Conservation (phyloP, 1,139 yeast genomes). For the Taiozyma sp. region DNA sequence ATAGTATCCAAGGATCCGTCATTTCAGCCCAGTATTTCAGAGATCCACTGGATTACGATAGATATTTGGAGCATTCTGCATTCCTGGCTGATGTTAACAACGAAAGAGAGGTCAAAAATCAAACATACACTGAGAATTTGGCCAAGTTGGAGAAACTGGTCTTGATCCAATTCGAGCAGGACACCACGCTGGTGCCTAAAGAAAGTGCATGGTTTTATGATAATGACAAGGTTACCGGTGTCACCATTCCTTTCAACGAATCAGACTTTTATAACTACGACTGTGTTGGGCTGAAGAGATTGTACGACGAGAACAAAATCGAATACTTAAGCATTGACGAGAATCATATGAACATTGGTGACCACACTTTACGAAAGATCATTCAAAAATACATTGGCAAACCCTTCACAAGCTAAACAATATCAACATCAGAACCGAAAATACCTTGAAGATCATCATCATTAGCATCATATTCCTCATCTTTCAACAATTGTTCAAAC, state of each 20-base stretch:
- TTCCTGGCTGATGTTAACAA: constrained; percentile 67
- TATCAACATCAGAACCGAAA: constrained; percentile 23
- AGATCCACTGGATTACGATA: constrained; percentile 36
- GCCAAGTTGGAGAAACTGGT: constrained; percentile 46
- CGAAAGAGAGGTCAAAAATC: constrained; percentile 36
- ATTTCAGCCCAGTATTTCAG: constrained; percentile 79
- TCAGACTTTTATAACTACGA: constrained; percentile 49
- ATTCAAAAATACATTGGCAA: constrained; percentile 32
- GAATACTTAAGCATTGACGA: constrained; percentile 51
- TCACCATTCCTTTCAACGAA: constrained; percentile 41
- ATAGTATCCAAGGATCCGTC: constrained; percentile 50
- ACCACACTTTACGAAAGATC: constrained; percentile 39
- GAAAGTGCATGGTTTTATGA: constrained; percentile 69
- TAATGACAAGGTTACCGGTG: constrained; percentile 39
- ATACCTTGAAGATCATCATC: constrained; percentile 12
- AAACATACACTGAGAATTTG: constrained; percentile 40
- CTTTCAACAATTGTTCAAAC: not conserved
- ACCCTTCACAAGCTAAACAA: constrained; percentile 8
- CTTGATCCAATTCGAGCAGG: constrained; percentile 54
- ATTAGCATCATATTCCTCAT: not conserved
- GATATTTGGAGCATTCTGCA: constrained; percentile 44
- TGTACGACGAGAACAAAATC: constrained; percentile 40
- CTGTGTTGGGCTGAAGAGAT: constrained; percentile 51
- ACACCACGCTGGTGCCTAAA: constrained; percentile 67
- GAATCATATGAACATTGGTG: constrained; percentile 63